A percentile compares a stretch with the other conserved stretches of the same genome.
These are phyloP conservation scores for Candida insectorum DNA, from an alignment of 805 yeast species.

Conservation along the genomic window DNA sequence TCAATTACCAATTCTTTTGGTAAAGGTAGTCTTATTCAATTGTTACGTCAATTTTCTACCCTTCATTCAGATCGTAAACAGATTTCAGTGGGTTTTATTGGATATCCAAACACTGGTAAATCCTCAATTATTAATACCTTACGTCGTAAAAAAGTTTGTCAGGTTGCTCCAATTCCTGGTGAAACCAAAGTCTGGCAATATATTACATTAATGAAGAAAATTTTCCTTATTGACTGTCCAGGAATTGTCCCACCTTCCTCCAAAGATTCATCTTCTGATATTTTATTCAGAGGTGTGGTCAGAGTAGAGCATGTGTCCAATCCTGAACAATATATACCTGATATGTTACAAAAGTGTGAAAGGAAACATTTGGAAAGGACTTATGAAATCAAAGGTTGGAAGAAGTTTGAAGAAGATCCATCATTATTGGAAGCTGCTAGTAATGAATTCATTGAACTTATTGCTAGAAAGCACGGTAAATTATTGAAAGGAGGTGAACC, in stretches of 20 bases:
- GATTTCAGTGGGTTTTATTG: slow-evolving; percentile 95
- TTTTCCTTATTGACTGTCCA: slow-evolving; percentile 95
- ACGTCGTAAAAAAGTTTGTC: slow-evolving; percentile 92
- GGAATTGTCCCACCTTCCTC: slow-evolving; percentile 97
- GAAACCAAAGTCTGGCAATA: slow-evolving; percentile 99
- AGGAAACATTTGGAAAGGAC: slow-evolving; percentile 91
- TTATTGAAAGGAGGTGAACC: slow-evolving; percentile 97
- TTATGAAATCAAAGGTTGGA: slow-evolving; percentile 92
- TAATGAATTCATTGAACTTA: slow-evolving; percentile 76
- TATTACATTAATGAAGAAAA: slow-evolving; percentile 93
- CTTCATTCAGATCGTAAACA: slow-evolving; percentile 92
- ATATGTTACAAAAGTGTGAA: slow-evolving; percentile 79
- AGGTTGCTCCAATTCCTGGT: slow-evolving; percentile 98
- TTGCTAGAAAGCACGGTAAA: slow-evolving; percentile 92
- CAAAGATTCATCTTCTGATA: slow-evolving; percentile 87
- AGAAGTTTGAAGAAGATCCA: slow-evolving; percentile 37
- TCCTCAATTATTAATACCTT: slow-evolving; percentile 93
- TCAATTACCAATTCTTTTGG: slow-evolving; percentile 97
- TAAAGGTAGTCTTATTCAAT: slow-evolving; percentile 92
- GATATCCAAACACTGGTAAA: slow-evolving; percentile 98
- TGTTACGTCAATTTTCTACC: slow-evolving; percentile 87
- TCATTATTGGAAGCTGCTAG: slow-evolving; percentile 47
- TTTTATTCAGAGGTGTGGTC: slow-evolving; percentile 93
- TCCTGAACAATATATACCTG: slow-evolving; percentile 95
- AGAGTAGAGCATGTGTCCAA: slow-evolving; percentile 96